phyloP scores from a whole-genome alignment of 1,139 yeast genomes.

The Lodderomyces parapsilosis region DNA sequence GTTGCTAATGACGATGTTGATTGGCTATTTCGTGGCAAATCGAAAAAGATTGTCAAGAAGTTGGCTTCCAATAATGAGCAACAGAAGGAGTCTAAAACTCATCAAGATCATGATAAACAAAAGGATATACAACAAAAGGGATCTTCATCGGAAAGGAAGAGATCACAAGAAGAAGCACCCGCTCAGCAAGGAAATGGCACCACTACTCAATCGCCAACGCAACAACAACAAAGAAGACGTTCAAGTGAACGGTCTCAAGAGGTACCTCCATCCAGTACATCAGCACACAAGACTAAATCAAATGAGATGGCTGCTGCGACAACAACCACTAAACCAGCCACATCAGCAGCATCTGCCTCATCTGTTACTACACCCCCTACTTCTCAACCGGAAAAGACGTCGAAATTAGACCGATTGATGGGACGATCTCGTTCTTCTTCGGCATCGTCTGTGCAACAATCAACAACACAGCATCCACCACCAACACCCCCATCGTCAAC shows the following conservation, averaged over 20 bases:
- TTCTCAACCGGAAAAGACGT: conserved; percentile 10
- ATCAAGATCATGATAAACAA: background rate
- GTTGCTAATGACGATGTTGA: conserved; percentile 74
- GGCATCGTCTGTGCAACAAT: conserved; percentile 18
- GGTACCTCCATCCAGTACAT: background rate
- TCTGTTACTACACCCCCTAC: conserved; percentile 1
- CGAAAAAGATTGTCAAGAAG: conserved; percentile 53
- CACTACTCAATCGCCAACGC: background rate
- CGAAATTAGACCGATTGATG: conserved; percentile 25
- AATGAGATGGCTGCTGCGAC: conserved; percentile 1
- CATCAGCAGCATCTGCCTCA: conserved; percentile 3
- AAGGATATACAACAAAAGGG: background rate
- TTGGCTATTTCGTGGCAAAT: conserved; percentile 70
- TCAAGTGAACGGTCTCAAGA: background rate
- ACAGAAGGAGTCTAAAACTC: conserved; percentile 5
- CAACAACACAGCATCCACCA: background rate
- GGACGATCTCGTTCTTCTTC: conserved; percentile 35
- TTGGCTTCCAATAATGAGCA: conserved; percentile 18
- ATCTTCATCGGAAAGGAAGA: background rate
- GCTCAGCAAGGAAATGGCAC: background rate
- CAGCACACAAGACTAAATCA: background rate
- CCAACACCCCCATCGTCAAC: conserved; percentile 19
- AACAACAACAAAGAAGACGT: background rate
- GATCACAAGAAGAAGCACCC: background rate
- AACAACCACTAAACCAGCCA: conserved; percentile 6